Conservation (phyloP, 495 filamentous ascomycete species). For the Collariella sp. region DNA sequence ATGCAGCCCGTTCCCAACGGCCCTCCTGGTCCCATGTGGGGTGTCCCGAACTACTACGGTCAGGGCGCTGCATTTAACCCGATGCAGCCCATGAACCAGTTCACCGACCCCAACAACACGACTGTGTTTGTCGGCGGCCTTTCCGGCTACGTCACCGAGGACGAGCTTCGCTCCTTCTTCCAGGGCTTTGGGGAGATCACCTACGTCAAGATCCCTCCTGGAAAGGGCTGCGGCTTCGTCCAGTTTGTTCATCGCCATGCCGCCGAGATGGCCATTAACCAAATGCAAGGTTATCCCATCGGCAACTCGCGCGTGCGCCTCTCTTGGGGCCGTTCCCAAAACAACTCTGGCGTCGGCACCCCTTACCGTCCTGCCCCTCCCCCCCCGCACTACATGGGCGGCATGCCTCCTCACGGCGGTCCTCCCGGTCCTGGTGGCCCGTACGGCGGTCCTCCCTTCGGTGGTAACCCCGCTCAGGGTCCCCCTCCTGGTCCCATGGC, state of each 20-base stretch:
- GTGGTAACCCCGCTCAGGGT: conserved; percentile 24
- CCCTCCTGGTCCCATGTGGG: conserved; percentile 32
- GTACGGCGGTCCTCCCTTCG: conserved; percentile 23
- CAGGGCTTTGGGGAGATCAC: conserved; percentile 99
- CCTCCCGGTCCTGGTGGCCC: conserved; percentile 13
- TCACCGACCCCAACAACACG: conserved; percentile 99
- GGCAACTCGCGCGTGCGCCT: conserved; percentile 96
- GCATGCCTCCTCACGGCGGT: conserved; percentile 23
- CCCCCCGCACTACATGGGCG: conserved; percentile 60
- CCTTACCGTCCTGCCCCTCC: conserved; percentile 94
- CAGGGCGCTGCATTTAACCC: conserved; percentile 36
- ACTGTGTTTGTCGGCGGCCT: conserved; percentile 98
- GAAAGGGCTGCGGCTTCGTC: conserved; percentile 98
- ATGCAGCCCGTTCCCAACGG: conserved; percentile 31
- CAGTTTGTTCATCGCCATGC: conserved; percentile 99
- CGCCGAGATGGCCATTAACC: conserved; percentile 99
- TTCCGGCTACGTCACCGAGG: conserved; percentile 97
- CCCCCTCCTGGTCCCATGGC: conserved; percentile 24
- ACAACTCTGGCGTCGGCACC: conserved; percentile 97
- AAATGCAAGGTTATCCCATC: conserved; percentile 99
- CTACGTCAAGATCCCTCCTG: conserved; percentile 99
- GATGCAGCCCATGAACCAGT: conserved; percentile 96
- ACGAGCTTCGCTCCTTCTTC: conserved; percentile 99
- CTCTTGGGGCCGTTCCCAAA: conserved; percentile 96
- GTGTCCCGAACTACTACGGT: conserved; percentile 30